Percentiles rank a stretch among this genome's conserved stretches.
phyloP scores from a whole-genome alignment of 768 basidiomycete genomes.

The Tricholoma bakamatsutake region DNA sequence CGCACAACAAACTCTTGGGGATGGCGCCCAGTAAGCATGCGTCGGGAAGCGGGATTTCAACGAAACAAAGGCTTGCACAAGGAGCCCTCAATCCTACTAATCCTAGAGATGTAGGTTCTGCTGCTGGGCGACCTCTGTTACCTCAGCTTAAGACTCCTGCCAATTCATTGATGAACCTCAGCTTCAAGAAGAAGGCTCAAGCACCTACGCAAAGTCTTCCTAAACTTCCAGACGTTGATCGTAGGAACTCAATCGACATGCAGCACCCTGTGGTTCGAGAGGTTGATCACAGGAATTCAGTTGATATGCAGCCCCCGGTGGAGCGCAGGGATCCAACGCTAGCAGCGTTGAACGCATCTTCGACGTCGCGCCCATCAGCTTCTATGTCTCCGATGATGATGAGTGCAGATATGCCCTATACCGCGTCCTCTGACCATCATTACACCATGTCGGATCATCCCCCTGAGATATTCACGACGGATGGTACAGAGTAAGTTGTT shows the following conservation, averaged over 20 bases:
- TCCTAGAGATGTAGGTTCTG: constrained; percentile 27
- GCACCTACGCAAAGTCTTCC: constrained; percentile 7
- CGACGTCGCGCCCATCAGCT: background rate
- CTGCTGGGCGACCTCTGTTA: constrained; percentile 4
- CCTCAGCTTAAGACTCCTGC: constrained; percentile 3
- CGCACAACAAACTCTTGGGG: constrained; percentile 17
- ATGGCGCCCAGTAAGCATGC: constrained; percentile 11
- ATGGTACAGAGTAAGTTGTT: background rate
- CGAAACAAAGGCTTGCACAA: constrained; percentile 44
- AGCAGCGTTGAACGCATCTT: constrained; percentile 15
- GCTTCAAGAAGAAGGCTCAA: constrained; percentile 37
- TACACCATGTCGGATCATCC: background rate
- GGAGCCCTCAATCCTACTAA: constrained; percentile 29
- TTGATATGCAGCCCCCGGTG: background rate
- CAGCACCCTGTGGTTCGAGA: background rate
- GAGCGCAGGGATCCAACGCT: constrained; percentile 13
- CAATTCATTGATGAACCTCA: constrained; percentile 22
- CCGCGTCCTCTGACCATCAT: constrained; percentile 4
- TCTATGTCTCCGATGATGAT: constrained; percentile 3
- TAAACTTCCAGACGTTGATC: background rate
- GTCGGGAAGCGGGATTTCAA: constrained; percentile 35
- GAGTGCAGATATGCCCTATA: background rate
- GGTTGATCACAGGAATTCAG: background rate
- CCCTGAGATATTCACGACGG: background rate
- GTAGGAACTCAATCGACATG: no score